A percentile compares a stretch with the other conserved stretches of the same genome.
phyloP scores from a whole-genome alignment of 345 rosid genomes.

The Xanthoceras sorbifolium region DNA sequence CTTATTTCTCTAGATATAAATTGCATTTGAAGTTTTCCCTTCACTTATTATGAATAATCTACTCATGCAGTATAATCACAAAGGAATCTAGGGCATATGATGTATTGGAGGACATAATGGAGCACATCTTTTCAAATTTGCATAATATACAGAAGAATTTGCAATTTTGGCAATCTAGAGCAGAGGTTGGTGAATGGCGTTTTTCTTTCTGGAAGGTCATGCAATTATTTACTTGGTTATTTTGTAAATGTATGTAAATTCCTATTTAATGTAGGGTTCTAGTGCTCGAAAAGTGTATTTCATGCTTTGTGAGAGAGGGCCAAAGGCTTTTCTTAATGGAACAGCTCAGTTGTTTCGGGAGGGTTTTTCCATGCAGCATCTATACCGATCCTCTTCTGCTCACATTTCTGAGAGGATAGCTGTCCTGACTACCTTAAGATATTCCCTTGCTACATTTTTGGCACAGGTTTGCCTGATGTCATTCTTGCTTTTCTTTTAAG shows the following conservation, averaged over 20 bases:
- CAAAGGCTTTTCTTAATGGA: conserved; percentile 65
- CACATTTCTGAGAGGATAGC: conserved; percentile 69
- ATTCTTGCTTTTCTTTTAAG: neutral
- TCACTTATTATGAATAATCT: neutral
- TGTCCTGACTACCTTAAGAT: conserved; percentile 59
- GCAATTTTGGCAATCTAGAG: conserved; percentile 79
- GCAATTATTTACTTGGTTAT: neutral
- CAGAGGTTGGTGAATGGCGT: conserved; percentile 54
- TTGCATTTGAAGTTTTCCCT: too few relatives aligned
- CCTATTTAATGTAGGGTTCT: conserved; percentile 50
- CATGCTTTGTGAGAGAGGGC: conserved; percentile 93
- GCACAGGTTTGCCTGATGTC: conserved; percentile 62
- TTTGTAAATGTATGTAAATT: conserved; percentile 1
- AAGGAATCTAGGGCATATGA: conserved; percentile 48
- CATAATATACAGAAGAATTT: conserved; percentile 70
- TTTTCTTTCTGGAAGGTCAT: neutral
- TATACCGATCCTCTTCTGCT: conserved; percentile 61
- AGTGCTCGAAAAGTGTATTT: conserved; percentile 64
- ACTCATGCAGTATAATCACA: conserved; percentile 37
- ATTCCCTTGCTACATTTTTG: conserved; percentile 71
- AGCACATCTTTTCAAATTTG: conserved; percentile 47
- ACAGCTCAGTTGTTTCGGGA: conserved; percentile 46
- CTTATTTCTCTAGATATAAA: neutral
- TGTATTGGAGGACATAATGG: conserved; percentile 74
- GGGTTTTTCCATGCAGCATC: conserved; percentile 54